A percentile compares a stretch with the other conserved stretches of the same genome.
phyloP scores from a whole-genome alignment of 371 early-diverging fungal genomes.

The Paraphysoderma sedebokerense region DNA sequence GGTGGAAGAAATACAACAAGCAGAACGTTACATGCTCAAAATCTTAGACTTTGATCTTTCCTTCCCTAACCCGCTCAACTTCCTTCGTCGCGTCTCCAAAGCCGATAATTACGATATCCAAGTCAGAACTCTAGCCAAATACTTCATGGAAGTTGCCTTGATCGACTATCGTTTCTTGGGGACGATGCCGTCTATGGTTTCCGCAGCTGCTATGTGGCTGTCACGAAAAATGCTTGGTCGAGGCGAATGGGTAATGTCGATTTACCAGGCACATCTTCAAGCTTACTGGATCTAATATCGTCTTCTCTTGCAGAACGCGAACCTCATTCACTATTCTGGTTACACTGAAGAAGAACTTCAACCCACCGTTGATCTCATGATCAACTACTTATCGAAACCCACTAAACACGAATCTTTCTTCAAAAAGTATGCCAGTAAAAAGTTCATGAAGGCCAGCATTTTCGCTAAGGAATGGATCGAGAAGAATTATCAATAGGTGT shows the following conservation, averaged over 20 bases:
- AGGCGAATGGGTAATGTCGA: slow-evolving; percentile 67
- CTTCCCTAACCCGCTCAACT: slow-evolving; percentile 75
- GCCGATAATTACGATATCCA: slow-evolving; percentile 73
- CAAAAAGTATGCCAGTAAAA: slow-evolving; percentile 59
- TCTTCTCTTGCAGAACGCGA: slow-evolving; percentile 17
- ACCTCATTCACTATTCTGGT: slow-evolving; percentile 50
- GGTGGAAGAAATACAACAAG: slow-evolving; percentile 63
- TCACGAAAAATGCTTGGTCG: slow-evolving; percentile 71
- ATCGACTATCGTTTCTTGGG: slow-evolving; percentile 67
- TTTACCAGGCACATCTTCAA: not conserved
- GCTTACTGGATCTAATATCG: not conserved
- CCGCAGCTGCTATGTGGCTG: slow-evolving; percentile 72
- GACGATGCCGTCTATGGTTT: slow-evolving; percentile 56
- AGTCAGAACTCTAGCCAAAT: slow-evolving; percentile 84
- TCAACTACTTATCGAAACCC: slow-evolving; percentile 39
- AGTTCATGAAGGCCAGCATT: slow-evolving; percentile 53
- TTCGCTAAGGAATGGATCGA: slow-evolving; percentile 34
- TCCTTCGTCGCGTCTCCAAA: slow-evolving; percentile 75
- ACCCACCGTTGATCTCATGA: slow-evolving; percentile 38
- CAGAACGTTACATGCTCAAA: slow-evolving; percentile 78
- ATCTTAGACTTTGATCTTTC: slow-evolving; percentile 63
- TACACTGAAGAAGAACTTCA: slow-evolving; percentile 49
- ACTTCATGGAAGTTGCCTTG: slow-evolving; percentile 86
- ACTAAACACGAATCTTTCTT: slow-evolving; percentile 42
- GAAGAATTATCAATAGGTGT: not conserved